These are phyloP conservation scores for Zoysia pacifica DNA, from an alignment of 176 grass and related monocot species.

Conservation along the genomic window DNA sequence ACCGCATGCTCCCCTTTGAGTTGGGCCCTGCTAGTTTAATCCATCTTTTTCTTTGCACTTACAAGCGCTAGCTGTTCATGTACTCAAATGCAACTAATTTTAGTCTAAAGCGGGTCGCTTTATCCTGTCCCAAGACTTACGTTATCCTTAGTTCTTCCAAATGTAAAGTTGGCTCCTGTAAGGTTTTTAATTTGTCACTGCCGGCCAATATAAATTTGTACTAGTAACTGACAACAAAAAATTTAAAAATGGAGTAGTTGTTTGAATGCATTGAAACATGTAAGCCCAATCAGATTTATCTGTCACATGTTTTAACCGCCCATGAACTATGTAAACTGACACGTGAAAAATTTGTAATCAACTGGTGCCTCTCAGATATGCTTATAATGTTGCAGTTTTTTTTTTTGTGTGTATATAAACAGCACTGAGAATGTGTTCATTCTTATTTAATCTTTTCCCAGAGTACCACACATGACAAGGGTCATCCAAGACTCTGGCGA, in stretches of 20 bases:
- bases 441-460: slow-evolving; percentile 13
- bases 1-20: not conserved
- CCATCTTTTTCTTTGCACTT: not conserved
- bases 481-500: slow-evolving; percentile 72
- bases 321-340: not conserved
- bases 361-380: not conserved
- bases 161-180: not conserved
- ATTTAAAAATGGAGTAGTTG: too few species aligned
- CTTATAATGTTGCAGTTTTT: not conserved
- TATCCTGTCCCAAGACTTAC: not conserved
- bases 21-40: not conserved
- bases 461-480: slow-evolving; percentile 65
- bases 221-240: too few species aligned
- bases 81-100: not conserved
- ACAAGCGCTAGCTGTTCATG: not conserved
- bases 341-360: not conserved
- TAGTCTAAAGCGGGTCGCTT: slow-evolving; percentile 15
- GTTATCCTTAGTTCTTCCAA: not conserved
- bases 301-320: not conserved
- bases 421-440: slow-evolving; percentile 2
- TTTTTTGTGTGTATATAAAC: not conserved
- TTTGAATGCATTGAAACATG: not conserved
- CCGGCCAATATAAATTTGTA: too few species aligned
- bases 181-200: too few species aligned
- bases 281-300: not conserved